phyloP scores from a whole-genome alignment of 2,329 filamentous ascomycete species.

The Claviceps humidiphila region DNA sequence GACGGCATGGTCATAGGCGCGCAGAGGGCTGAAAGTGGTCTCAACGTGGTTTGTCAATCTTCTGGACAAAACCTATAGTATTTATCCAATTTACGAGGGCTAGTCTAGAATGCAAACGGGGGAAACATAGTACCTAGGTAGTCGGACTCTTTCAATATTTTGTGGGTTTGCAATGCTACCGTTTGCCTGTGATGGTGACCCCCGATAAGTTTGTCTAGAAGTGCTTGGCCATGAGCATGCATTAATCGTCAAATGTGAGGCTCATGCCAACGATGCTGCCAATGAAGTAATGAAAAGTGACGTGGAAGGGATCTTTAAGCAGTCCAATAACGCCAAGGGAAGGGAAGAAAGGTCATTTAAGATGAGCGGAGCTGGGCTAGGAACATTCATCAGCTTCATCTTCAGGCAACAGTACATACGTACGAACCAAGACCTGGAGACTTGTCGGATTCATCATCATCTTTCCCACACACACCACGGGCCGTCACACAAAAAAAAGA shows the following conservation, averaged over 20 bases:
- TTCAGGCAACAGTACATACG: not conserved
- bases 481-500: not conserved
- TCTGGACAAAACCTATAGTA: constrained; percentile 1
- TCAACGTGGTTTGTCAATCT: not conserved
- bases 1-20: not conserved
- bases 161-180: constrained; percentile 3
- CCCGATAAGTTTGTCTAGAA: not conserved
- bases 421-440: not conserved
- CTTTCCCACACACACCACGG: no score
- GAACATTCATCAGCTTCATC: not conserved
- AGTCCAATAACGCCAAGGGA: not conserved
- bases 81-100: constrained; percentile 4
- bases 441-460: not conserved
- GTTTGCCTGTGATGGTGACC: not conserved
- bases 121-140: constrained; percentile 1
- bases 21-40: not conserved
- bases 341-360: not conserved
- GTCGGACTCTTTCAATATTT: constrained; percentile 2
- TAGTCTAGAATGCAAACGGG: constrained; percentile 1
- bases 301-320: no score
- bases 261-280: not conserved
- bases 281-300: not conserved
- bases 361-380: not conserved
- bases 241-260: not conserved
- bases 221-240: not conserved